Percentiles rank a stretch among this genome's conserved stretches.
phyloP scores from a whole-genome alignment of 495 filamentous ascomycete species.

The Penicillium soppii region DNA sequence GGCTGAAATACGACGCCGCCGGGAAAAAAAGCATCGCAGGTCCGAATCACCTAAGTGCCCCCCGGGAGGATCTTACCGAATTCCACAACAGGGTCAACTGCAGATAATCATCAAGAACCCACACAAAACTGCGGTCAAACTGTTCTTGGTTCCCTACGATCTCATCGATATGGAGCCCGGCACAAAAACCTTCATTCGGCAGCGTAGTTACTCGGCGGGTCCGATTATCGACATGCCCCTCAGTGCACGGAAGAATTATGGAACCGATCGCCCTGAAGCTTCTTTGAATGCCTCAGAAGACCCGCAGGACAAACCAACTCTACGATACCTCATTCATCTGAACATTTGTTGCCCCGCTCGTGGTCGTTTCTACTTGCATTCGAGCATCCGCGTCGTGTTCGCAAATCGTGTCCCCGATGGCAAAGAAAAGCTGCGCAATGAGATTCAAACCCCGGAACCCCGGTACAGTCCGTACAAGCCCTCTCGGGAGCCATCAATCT shows the following conservation, averaged over 20 bases:
- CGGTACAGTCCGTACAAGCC: conserved; percentile 84
- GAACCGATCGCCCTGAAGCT: conserved; percentile 42
- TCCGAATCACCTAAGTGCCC: conserved; percentile 72
- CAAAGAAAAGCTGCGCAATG: conserved; percentile 89
- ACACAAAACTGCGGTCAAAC: conserved; percentile 92
- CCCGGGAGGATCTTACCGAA: conserved; percentile 86
- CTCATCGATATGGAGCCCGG: conserved; percentile 92
- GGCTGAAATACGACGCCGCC: conserved; percentile 29
- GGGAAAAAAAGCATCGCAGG: conserved; percentile 56
- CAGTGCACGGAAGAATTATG: conserved; percentile 49
- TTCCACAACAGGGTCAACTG: conserved; percentile 91
- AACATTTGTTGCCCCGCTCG: conserved; percentile 87
- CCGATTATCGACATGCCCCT: conserved; percentile 73
- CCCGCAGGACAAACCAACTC: conserved; percentile 67
- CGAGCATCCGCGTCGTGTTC: conserved; percentile 91
- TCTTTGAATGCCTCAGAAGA: conserved; percentile 41
- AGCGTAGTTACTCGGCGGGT: conserved; percentile 89
- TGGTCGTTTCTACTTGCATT: conserved; percentile 88
- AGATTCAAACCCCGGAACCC: conserved; percentile 86
- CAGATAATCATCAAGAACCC: conserved; percentile 98
- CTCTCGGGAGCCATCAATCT: conserved; percentile 38
- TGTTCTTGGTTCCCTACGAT: conserved; percentile 95
- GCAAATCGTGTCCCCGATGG: conserved; percentile 97
- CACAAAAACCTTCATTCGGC: conserved; percentile 94
- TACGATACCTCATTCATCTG: conserved; percentile 91